phyloP scores from a whole-genome alignment of 164 flowering plant genomes.

The Stephania yunnanensis region DNA sequence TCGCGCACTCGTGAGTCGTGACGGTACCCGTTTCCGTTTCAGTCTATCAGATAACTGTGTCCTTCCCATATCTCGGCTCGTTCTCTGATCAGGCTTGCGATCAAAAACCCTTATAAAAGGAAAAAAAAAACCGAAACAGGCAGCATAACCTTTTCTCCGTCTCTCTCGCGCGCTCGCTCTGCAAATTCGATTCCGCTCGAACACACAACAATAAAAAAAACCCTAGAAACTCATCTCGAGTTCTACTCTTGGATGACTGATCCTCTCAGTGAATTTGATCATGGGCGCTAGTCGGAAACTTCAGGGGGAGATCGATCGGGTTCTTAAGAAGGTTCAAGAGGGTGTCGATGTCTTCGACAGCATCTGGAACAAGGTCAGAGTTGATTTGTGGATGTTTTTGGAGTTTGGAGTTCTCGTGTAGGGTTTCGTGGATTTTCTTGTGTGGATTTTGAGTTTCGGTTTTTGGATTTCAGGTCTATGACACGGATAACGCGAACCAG shows the following conservation, averaged over 20 bases:
- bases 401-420: not conserved
- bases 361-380: slow-evolving; percentile 91
- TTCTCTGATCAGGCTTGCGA: no score
- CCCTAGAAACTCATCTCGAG: not conserved
- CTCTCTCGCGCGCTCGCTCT: no score
- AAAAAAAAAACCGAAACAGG: no score
- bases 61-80: no score
- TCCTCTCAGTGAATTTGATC: not conserved
- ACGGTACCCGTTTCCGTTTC: no score
- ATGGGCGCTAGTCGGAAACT: slow-evolving; percentile 99
- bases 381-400: not conserved
- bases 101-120: no score
- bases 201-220: not conserved
- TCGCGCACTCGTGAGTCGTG: no score
- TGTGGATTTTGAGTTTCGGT: not conserved
- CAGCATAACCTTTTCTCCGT: no score
- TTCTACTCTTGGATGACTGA: not conserved
- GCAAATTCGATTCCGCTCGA: no score
- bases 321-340: slow-evolving; percentile 94
- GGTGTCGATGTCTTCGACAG: slow-evolving; percentile 97
- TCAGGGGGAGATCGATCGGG: slow-evolving; percentile 99
- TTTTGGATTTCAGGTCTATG: slow-evolving; percentile 60
- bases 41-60: no score
- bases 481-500: slow-evolving; percentile 96
- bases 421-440: not conserved